A percentile compares a stretch with the other conserved stretches of the same genome.
Conservation (phyloP, 2,329 filamentous ascomycete species). For the Trichoderma arundinaceum region DNA sequence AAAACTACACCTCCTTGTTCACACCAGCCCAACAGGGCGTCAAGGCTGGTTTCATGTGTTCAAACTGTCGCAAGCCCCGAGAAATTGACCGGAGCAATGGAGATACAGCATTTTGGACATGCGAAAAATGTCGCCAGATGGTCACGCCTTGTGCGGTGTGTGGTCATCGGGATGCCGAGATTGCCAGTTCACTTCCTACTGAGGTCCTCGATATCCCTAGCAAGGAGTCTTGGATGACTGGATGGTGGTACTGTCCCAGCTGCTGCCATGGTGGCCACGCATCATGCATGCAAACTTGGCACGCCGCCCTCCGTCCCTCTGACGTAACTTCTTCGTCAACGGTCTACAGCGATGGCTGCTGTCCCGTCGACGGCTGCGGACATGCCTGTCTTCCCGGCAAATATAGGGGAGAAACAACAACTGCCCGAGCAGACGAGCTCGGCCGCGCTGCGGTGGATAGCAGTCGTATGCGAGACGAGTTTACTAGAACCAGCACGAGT, state of each 20-base stretch:
- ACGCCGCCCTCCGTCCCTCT: slow-evolving; percentile 47
- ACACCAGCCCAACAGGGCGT: slow-evolving; percentile 60
- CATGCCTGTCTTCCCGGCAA: slow-evolving; percentile 66
- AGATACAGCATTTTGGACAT: slow-evolving; percentile 59
- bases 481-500: slow-evolving; percentile 36
- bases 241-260: slow-evolving; percentile 69
- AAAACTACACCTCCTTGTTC: slow-evolving; percentile 61
- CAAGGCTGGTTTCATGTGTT: slow-evolving; percentile 60
- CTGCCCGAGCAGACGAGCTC: slow-evolving; percentile 58
- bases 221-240: slow-evolving; percentile 42
- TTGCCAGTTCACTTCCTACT: slow-evolving; percentile 46
- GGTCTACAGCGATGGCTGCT: slow-evolving; percentile 61
- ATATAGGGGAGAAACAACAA: slow-evolving; percentile 57
- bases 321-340: slow-evolving; percentile 34
- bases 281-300: slow-evolving; percentile 65
- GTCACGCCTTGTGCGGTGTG: slow-evolving; percentile 67
- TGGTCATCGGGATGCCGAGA: slow-evolving; percentile 57
- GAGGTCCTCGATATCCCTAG: slow-evolving; percentile 40
- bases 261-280: slow-evolving; percentile 68
- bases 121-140: slow-evolving; percentile 58
- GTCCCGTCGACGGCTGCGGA: slow-evolving; percentile 68
- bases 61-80: slow-evolving; percentile 61
- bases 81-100: slow-evolving; percentile 56
- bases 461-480: slow-evolving; percentile 39
- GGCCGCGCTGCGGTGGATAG: slow-evolving; percentile 54